Evolutionary conservation across 2,329 filamentous ascomycete species (phyloP).

Genomic region (Neophaeococcomyces mojaviensis): DNA sequence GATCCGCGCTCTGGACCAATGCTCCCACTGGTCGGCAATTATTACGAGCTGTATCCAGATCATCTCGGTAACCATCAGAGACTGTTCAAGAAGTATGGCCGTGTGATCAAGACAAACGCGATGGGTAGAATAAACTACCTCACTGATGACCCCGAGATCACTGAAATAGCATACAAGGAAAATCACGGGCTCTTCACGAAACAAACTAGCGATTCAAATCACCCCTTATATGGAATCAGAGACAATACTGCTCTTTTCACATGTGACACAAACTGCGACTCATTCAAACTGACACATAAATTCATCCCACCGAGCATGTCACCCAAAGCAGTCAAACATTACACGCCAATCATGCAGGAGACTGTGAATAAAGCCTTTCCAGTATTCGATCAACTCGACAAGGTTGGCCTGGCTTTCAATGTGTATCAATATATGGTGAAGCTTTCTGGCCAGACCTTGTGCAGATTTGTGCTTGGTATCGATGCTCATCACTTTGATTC

Average conservation of each 20-base stretch:
- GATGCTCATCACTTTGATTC: conserved; percentile 40
- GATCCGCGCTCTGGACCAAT: conserved; percentile 21
- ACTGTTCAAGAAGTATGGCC: conserved; percentile 47
- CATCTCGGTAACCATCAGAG: conserved; percentile 51
- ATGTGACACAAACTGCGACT: conserved; percentile 20
- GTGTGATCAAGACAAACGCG: conserved; percentile 45
- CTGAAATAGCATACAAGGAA: conserved; percentile 31
- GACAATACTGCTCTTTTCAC: conserved; percentile 27
- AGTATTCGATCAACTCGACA: conserved; percentile 43
- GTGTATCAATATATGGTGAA: conserved; percentile 46
- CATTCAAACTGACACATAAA: conserved; percentile 46
- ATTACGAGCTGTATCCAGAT: conserved; percentile 50
- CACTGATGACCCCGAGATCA: conserved; percentile 45
- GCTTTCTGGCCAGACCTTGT: conserved; percentile 37
- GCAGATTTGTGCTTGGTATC: conserved; percentile 38
- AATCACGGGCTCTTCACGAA: conserved; percentile 50
- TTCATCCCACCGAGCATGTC: conserved; percentile 53
- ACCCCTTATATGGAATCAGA: conserved; percentile 27
- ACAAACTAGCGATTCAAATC: conserved; percentile 35
- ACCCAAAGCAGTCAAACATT: conserved; percentile 55
- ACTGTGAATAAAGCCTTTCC: conserved; percentile 46
- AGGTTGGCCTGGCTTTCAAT: conserved; percentile 38
- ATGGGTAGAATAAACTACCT: conserved; percentile 45
- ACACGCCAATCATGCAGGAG: conserved; percentile 52
- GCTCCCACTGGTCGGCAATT: conserved; percentile 43